Base-by-base conservation (phyloP, 2,329 filamentous ascomycete species). In the Pseudocercospora fuligena region DNA sequence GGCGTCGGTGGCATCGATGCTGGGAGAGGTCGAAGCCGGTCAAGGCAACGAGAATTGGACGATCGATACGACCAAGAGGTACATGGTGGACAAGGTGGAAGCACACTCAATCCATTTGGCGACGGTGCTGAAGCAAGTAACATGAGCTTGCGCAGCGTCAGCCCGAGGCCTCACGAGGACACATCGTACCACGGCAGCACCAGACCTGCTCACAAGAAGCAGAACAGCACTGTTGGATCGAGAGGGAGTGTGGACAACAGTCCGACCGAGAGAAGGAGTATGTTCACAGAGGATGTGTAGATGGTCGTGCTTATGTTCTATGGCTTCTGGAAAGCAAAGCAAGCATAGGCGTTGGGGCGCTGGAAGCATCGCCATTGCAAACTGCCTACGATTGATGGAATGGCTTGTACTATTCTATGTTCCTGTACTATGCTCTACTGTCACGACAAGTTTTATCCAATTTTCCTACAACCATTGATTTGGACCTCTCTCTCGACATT, bases 251-350 rank as follows among this genome's bases (percentile, higher is more conserved):
- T 66, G 36, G 81, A 81, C 46, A 84, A 86, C 64, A 90, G 88
- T 75, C 87, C 88, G n/a, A 86, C 86, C 8, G 89, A 90, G 81
- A 83, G 90, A 78, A 85, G 86, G 76, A 92, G 89, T 67, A 84
- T 91, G 70, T 93, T 92, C 74, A 83, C 85, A 66, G 90, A 93
- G 81, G 85, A 90, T 69, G 85, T 92, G 75, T 91, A 57, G 49
- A 49, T 47, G 36, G 16, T 57, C 8, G 56, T 40, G 56, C 56
- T 19, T 23, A 36, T 23, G 40, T 61, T 49, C 36, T 58, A 14
- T 21, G 56, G 56, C 56, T 58, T 58, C 56, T 58, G 56, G 56
- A 58, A 21, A 58, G 31, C 56, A 58, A 36, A 40, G 33, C 56
- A 58, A 58, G 59, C 59, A 61, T 49, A 6, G 59, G 59, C 43